Evolutionary conservation across 2,329 filamentous ascomycete species (phyloP).

Genomic region (Escovopsis sp.): DNA sequence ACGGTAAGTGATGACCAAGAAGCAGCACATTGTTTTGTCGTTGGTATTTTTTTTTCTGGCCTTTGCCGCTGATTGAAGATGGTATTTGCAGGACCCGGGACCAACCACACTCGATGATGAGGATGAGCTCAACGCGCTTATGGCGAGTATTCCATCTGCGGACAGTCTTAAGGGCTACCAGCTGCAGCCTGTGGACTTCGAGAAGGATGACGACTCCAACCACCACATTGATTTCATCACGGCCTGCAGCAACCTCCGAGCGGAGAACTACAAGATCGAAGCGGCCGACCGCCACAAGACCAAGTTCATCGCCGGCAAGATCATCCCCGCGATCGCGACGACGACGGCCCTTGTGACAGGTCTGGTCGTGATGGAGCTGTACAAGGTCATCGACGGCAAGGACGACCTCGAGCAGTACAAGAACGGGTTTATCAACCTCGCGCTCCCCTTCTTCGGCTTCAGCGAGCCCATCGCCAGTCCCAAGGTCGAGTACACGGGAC

Average conservation of each 20-base stretch:
- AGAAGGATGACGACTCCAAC: conserved; percentile 97
- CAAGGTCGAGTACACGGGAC: conserved; percentile 77
- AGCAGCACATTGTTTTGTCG: too few relatives aligned
- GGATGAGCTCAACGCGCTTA: conserved; percentile 59
- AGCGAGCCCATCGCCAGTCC: conserved; percentile 90
- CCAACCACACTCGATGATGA: conserved; percentile 55
- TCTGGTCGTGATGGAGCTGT: conserved; percentile 80
- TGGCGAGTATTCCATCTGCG: conserved; percentile 57
- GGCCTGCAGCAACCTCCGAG: conserved; percentile 86
- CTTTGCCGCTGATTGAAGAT: not conserved
- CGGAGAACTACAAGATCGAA: conserved; percentile 95
- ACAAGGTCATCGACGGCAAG: conserved; percentile 95
- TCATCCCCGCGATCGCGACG: conserved; percentile 95
- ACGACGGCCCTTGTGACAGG: conserved; percentile 93
- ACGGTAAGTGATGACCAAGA: conserved; percentile 39
- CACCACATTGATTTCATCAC: conserved; percentile 99
- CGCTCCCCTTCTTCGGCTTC: conserved; percentile 94
- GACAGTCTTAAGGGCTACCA: conserved; percentile 78
- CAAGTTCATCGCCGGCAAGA: conserved; percentile 99
- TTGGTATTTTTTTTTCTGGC: too few relatives aligned
- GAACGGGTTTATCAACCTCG: conserved; percentile 95
- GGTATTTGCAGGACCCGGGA: conserved; percentile 54
- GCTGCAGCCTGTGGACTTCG: conserved; percentile 83
- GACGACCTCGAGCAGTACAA: conserved; percentile 97
- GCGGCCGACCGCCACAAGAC: conserved; percentile 91